phyloP scores from a whole-genome alignment of 192 early-diverging fungal genomes.

The Umbelopsis sp. region DNA sequence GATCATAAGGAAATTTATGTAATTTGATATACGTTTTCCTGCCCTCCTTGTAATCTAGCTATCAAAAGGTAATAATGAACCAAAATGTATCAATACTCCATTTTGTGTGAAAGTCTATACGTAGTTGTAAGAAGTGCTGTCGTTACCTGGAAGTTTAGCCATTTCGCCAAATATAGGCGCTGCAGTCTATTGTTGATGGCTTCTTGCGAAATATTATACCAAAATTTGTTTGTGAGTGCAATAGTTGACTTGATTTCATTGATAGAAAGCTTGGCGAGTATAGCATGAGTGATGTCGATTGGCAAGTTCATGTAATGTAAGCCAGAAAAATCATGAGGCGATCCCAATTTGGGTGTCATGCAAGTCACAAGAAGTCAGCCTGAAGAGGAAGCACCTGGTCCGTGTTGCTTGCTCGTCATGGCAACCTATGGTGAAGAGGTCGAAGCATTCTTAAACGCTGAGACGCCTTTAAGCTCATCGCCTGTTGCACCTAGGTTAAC shows the following conservation, averaged over 20 bases:
- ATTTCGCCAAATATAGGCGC: background rate
- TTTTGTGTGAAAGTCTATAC: background rate
- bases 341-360: background rate
- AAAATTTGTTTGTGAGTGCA: background rate
- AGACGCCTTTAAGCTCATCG: background rate
- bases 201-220: background rate
- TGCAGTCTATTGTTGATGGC: background rate
- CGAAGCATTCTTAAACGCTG: constrained; percentile 4
- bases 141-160: constrained; percentile 17
- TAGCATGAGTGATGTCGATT: background rate
- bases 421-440: constrained; percentile 22
- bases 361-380: constrained; percentile 17
- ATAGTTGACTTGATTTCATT: background rate
- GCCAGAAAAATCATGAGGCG: background rate
- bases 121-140: background rate
- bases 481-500: background rate
- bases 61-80: background rate
- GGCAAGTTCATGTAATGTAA: background rate
- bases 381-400: background rate
- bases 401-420: constrained; percentile 5
- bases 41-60: constrained; percentile 6
- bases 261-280: background rate
- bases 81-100: background rate
- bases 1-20: background rate
- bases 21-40: constrained; percentile 12